phyloP scores from a whole-genome alignment of 768 basidiomycete genomes.

The Boletus subparvulus region DNA sequence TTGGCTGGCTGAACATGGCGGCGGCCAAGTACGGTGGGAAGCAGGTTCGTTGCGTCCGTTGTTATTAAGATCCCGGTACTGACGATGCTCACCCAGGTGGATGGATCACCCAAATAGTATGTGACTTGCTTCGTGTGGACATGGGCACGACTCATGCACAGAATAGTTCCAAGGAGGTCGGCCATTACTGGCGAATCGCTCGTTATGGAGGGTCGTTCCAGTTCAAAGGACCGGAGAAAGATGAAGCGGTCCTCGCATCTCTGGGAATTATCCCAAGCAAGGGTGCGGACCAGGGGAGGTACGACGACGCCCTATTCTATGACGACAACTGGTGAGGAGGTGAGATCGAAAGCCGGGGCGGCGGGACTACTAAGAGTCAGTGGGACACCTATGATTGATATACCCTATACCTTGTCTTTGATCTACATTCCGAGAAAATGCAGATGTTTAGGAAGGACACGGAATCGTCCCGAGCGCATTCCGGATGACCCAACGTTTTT shows the following conservation, averaged over 20 bases:
- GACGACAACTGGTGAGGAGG: conserved; percentile 2
- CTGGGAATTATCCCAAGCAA: not conserved
- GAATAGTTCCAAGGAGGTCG: not conserved
- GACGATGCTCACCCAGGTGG: not conserved
- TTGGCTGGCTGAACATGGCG: conserved; percentile 14
- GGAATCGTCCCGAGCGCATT: no score
- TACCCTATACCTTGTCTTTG: no score
- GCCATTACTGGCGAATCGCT: not conserved
- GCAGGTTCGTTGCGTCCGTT: conserved; percentile 6
- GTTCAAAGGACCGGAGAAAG: not conserved
- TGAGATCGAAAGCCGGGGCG: no score
- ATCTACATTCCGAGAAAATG: no score
- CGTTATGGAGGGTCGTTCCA: not conserved
- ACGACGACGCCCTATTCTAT: not conserved
- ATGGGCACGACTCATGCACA: no score
- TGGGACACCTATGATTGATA: no score
- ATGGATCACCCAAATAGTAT: not conserved
- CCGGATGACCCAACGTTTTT: no score
- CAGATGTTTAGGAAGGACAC: no score
- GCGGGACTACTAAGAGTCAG: no score
- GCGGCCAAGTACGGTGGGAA: conserved; percentile 17
- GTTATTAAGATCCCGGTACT: not conserved
- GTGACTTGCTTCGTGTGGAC: not conserved
- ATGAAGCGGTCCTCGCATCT: not conserved
- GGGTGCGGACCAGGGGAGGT: not conserved